phyloP scores from a whole-genome alignment of 805 yeast genomes.

The Komagataella phaffii region DNA sequence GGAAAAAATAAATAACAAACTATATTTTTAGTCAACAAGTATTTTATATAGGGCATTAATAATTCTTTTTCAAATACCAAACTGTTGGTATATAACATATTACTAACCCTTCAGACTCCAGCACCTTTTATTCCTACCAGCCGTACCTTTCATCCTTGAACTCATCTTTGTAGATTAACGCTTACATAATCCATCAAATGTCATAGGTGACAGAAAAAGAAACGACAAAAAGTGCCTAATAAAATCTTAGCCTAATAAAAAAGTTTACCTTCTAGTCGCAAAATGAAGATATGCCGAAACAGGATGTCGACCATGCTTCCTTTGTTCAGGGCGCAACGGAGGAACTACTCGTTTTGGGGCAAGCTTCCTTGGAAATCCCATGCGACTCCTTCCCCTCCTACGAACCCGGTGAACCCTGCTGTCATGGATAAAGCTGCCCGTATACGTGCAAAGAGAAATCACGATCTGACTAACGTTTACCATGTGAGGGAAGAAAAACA shows the following conservation, averaged over 20 bases:
- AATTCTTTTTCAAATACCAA: background rate
- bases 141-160: no score
- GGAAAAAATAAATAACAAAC: no score
- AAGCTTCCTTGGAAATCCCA: background rate
- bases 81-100: no score
- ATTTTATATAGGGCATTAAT: no score
- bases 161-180: background rate
- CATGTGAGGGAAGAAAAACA: background rate
- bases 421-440: background rate
- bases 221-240: background rate
- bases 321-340: background rate
- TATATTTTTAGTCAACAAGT: no score
- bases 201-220: background rate
- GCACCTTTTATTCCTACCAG: no score
- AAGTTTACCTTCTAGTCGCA: background rate
- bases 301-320: background rate
- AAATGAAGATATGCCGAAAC: background rate
- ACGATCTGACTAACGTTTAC: background rate
- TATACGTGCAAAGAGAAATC: background rate
- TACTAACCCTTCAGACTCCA: no score
- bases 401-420: background rate
- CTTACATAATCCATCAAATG: background rate
- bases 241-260: background rate
- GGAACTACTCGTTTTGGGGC: background rate
- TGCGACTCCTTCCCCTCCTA: background rate